Conservation (phyloP, 108 stramenopile species). For the Asterionellopsis glacialis region DNA sequence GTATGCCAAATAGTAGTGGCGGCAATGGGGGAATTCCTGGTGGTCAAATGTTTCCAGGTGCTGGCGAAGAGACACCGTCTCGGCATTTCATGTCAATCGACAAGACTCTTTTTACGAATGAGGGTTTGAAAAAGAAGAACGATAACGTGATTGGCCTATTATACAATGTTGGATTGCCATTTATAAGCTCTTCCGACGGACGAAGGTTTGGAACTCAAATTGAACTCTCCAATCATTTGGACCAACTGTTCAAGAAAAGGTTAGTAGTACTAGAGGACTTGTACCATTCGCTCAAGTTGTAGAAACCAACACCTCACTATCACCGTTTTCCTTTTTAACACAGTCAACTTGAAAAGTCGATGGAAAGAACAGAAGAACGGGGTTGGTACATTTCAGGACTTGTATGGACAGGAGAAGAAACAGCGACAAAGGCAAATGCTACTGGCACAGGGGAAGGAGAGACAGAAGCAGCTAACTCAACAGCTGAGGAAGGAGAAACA, state of each 20-base stretch:
- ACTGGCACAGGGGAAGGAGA: slow-evolving; percentile 3
- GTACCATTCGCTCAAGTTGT: too few relatives aligned
- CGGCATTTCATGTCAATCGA: slow-evolving; percentile 29
- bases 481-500: slow-evolving; percentile 12
- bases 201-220: slow-evolving; percentile 68
- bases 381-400: slow-evolving; percentile 67
- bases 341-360: slow-evolving; percentile 73
- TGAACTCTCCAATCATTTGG: slow-evolving; percentile 74
- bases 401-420: slow-evolving; percentile 32
- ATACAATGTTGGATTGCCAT: slow-evolving; percentile 79
- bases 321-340: not conserved
- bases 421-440: slow-evolving; percentile 4
- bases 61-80: not conserved
- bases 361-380: slow-evolving; percentile 74
- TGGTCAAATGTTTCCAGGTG: slow-evolving; percentile 1
- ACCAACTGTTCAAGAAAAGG: slow-evolving; percentile 61
- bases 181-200: slow-evolving; percentile 77
- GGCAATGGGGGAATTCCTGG: not conserved
- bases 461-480: slow-evolving; percentile 10
- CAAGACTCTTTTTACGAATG: slow-evolving; percentile 62
- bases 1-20: not conserved
- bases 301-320: too few relatives aligned
- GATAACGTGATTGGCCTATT: slow-evolving; percentile 60
- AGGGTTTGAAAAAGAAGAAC: slow-evolving; percentile 69
- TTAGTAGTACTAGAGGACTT: slow-evolving; percentile 8